Evolutionary conservation across 805 yeast genomes (phyloP), one percentile per base, ranked within the genome.

Genomic region (Cyberlindnera misumaiensis): DNA sequence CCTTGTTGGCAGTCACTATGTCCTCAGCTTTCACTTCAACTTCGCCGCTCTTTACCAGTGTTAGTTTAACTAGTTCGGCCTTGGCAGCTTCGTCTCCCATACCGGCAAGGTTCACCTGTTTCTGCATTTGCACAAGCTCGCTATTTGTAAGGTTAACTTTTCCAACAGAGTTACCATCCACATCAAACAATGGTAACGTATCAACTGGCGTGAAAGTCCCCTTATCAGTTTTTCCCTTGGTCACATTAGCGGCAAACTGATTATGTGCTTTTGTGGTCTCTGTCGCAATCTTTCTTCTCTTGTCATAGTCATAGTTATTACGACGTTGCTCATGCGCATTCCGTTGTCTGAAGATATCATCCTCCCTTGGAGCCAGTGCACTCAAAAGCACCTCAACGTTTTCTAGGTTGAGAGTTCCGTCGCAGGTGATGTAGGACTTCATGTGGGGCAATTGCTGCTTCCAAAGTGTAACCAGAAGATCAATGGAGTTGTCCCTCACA

Each of bases 401-500:
- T 29, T 71, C 75, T 32, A 89, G 59, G 55, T 87, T 79, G 36
- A 93, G 71, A 13, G 68, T 68, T 30, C 99, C 99, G 59, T 93
- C 98, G 49, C 89, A 77, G 1, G 97, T 90, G 55, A 93, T 72
- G 58, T 81, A 93, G 15, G 84, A 83, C 36, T 74, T 77, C 66
- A 84, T 68, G 24, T 59, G 53, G 0, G 94, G 83, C 34, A 93
- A 57, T 1, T 73, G 59, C 27, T 73, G 67, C 52, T 89, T 88
- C 98, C 98, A 93, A 34, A 90, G 76, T 29, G 70, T 72, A 11
- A 87, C 80, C 38, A 93, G 64, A 17, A 75, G 67, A 55, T 90
- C 96, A 53, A 93, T 83, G 49, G 96, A 89, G 54, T 86, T 85
- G 60, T 93, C 97, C 50, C 98, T 77, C 31, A 93, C 97, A 53